Percentiles rank a stretch among this genome's conserved stretches.
These are phyloP conservation scores for Pontederia paniculata DNA, from an alignment of 176 grass and related monocot species.

Conservation along the genomic window DNA sequence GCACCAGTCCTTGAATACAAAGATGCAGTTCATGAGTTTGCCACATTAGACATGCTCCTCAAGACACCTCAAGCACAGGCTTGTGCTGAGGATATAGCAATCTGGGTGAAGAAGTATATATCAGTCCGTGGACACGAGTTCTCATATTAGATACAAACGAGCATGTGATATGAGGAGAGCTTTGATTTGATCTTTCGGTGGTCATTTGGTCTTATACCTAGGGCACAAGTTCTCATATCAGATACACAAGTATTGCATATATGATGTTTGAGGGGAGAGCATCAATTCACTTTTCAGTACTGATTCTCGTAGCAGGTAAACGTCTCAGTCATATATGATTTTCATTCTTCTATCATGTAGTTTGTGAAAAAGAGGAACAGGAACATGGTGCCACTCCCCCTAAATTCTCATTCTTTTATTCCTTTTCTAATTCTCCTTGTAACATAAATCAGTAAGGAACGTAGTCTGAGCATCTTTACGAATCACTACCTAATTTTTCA, in stretches of 20 bases:
- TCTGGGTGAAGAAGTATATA: conserved; percentile 9
- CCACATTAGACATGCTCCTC: conserved; percentile 2
- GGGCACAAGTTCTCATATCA: conserved; percentile 8
- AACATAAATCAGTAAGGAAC: too few relatives aligned
- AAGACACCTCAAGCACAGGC: neutral
- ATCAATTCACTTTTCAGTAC: neutral
- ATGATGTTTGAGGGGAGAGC: neutral
- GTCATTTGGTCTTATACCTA: too few relatives aligned
- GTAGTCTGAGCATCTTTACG: too few relatives aligned
- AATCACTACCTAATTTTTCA: too few relatives aligned
- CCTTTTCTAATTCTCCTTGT: neutral
- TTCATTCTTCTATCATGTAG: neutral
- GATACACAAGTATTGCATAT: neutral
- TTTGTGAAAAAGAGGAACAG: conserved; percentile 3
- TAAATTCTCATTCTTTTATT: neutral
- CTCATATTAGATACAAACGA: conserved; percentile 6
- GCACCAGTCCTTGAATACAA: conserved; percentile 14
- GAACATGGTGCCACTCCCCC: neutral
- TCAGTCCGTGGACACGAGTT: conserved; percentile 1
- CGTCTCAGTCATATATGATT: neutral
- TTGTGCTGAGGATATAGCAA: conserved; percentile 4
- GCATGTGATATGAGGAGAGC: too few relatives aligned
- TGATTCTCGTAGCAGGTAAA: neutral
- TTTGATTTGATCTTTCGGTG: too few relatives aligned
- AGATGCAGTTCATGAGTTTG: conserved; percentile 8